phyloP scores from a whole-genome alignment of 2,329 filamentous ascomycete species.

The Hypoxylon sp. region DNA sequence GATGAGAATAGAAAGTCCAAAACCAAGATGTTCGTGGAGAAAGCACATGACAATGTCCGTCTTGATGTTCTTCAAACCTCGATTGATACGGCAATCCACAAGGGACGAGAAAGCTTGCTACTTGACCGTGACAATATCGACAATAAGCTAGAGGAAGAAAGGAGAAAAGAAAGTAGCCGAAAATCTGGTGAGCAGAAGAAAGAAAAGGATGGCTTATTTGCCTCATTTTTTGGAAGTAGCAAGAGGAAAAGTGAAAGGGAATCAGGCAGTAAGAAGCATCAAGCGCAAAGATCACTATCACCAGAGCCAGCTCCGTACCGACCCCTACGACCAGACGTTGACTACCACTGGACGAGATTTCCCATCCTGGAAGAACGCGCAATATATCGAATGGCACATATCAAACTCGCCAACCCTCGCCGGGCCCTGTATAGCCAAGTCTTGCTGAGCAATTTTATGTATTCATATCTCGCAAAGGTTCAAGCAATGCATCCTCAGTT shows the following conservation, averaged over 20 bases:
- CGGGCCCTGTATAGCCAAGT: constrained; percentile 95
- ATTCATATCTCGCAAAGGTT: constrained; percentile 97
- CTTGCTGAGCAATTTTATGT: constrained; percentile 99
- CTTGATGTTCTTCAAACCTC: constrained; percentile 90
- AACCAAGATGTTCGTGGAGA: constrained; percentile 69
- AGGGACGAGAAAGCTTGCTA: constrained; percentile 85
- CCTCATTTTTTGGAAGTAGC: constrained; percentile 89
- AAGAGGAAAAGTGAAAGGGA: constrained; percentile 91
- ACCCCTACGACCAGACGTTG: constrained; percentile 85
- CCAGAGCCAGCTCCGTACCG: constrained; percentile 82
- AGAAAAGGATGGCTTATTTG: constrained; percentile 94
- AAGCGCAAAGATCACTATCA: constrained; percentile 79
- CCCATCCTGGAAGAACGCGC: constrained; percentile 95
- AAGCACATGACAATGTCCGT: constrained; percentile 81
- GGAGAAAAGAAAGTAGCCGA: constrained; percentile 83
- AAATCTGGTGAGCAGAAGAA: constrained; percentile 85
- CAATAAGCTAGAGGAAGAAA: constrained; percentile 81
- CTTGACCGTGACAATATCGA: constrained; percentile 84
- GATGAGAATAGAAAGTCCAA: constrained; percentile 77
- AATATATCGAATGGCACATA: constrained; percentile 98
- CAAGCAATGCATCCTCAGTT: constrained; percentile 99
- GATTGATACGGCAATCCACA: constrained; percentile 77
- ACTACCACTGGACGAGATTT: constrained; percentile 97
- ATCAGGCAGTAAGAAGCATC: constrained; percentile 78
- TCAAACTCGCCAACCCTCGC: constrained; percentile 97